A percentile compares a stretch with the other conserved stretches of the same genome.
These are phyloP conservation scores for Erucastrum elatum DNA, from an alignment of 345 rosid genomes.

Conservation along the genomic window DNA sequence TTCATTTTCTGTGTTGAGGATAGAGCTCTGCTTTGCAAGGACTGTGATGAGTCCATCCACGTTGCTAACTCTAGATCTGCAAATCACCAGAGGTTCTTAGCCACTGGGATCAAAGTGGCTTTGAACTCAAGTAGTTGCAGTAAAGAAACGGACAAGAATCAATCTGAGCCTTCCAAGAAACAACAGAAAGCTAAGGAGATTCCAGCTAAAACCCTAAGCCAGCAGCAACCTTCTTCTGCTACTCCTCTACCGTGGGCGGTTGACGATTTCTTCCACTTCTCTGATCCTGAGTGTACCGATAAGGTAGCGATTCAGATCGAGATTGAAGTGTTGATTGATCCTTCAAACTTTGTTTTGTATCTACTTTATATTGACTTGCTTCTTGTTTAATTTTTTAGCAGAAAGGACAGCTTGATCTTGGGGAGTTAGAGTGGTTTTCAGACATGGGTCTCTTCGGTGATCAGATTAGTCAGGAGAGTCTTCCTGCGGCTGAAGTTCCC, in stretches of 20 bases:
- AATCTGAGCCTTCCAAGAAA: slow-evolving; percentile 59
- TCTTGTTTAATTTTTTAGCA: slow-evolving; percentile 33
- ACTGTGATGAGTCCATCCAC: slow-evolving; percentile 86
- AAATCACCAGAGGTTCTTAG: slow-evolving; percentile 84
- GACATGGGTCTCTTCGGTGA: slow-evolving; percentile 72
- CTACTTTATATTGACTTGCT: neutral
- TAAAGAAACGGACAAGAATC: slow-evolving; percentile 36
- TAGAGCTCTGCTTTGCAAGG: slow-evolving; percentile 85
- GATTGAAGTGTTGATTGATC: neutral
- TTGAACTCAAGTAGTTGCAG: slow-evolving; percentile 59
- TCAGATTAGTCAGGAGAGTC: slow-evolving; percentile 57
- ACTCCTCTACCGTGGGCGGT: slow-evolving; percentile 63
- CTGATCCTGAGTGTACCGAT: slow-evolving; percentile 61
- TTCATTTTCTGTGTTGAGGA: slow-evolving; percentile 98
- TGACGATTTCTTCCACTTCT: slow-evolving; percentile 72
- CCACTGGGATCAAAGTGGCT: slow-evolving; percentile 88
- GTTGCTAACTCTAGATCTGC: slow-evolving; percentile 73
- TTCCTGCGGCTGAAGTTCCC: slow-evolving; percentile 88
- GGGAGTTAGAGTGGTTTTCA: slow-evolving; percentile 82
- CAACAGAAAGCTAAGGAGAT: slow-evolving; percentile 41
- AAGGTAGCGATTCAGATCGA: slow-evolving; percentile 50
- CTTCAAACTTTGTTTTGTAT: neutral
- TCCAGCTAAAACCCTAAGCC: slow-evolving; percentile 45
- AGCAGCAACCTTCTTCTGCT: slow-evolving; percentile 43
- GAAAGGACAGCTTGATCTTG: slow-evolving; percentile 79